Percentiles rank a stretch among this genome's conserved stretches.
phyloP scores from a whole-genome alignment of 495 filamentous ascomycete species.

The Cladorrhinum samala region DNA sequence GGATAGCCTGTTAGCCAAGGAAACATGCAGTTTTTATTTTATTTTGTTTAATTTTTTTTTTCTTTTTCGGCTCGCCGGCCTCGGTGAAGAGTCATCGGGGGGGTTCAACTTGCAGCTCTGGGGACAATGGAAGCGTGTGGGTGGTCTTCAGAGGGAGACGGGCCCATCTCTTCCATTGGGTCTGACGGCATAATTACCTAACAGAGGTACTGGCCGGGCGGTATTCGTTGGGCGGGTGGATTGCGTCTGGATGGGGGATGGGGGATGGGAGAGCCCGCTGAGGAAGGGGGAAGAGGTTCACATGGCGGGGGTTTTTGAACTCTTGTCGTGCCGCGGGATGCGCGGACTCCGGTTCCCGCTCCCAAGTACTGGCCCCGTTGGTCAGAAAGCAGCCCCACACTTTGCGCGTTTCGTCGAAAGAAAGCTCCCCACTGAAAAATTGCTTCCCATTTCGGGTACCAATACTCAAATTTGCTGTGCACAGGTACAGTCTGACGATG shows the following conservation, averaged over 20 bases:
- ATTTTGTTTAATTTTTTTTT: no score
- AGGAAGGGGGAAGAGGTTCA: not conserved
- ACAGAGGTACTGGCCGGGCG: not conserved
- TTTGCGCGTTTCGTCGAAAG: no score
- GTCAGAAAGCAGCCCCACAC: no score
- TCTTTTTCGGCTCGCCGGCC: no score
- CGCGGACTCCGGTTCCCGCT: constrained; percentile 3
- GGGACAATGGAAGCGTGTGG: constrained; percentile 4
- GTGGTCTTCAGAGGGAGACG: not conserved
- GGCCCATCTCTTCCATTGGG: constrained; percentile 1
- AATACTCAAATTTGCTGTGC: no score
- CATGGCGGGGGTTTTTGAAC: not conserved
- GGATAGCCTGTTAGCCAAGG: not conserved
- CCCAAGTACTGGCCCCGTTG: not conserved
- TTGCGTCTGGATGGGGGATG: not conserved
- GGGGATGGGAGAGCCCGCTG: not conserved
- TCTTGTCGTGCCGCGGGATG: constrained; percentile 1
- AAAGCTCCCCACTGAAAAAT: no score
- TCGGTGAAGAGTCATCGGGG: no score
- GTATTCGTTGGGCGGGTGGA: not conserved
- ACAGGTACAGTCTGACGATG: no score
- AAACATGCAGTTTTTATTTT: no score
- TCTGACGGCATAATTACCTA: not conserved
- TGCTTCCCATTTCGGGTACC: no score
- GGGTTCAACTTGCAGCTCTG: constrained; percentile 9